These are phyloP conservation scores for Penicillium carneum DNA, from an alignment of 2,329 filamentous ascomycete genomes.

Conservation along the genomic window DNA sequence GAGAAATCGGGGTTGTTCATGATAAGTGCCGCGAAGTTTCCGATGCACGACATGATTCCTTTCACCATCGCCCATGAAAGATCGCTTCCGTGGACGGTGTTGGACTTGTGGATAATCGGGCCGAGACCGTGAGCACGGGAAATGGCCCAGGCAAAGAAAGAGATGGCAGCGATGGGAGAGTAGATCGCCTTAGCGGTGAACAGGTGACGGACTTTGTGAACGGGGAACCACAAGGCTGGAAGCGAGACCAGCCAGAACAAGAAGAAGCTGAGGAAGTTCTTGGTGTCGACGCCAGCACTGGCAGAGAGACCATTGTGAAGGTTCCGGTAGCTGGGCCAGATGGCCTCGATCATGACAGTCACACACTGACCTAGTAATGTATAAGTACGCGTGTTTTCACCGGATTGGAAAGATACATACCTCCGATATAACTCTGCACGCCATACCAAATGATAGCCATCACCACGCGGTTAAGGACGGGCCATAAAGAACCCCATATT, in stretches of 20 bases:
- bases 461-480: slow-evolving; percentile 84
- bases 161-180: slow-evolving; percentile 81
- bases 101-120: slow-evolving; percentile 76
- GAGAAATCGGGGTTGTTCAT: slow-evolving; percentile 82
- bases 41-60: slow-evolving; percentile 86
- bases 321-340: slow-evolving; percentile 70
- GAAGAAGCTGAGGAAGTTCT: slow-evolving; percentile 81
- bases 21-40: slow-evolving; percentile 89
- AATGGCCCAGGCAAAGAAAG: slow-evolving; percentile 87
- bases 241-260: slow-evolving; percentile 83
- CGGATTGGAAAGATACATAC: slow-evolving; percentile 38
- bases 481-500: slow-evolving; percentile 88
- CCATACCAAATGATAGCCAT: slow-evolving; percentile 91
- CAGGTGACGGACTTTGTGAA: slow-evolving; percentile 85
- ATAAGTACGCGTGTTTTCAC: not conserved
- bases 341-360: slow-evolving; percentile 84
- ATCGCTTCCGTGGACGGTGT: slow-evolving; percentile 68
- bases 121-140: slow-evolving; percentile 82
- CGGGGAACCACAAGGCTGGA: slow-evolving; percentile 86
- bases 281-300: slow-evolving; percentile 74
- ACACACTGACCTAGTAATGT: slow-evolving; percentile 71
- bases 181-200: slow-evolving; percentile 90
- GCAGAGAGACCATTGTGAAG: slow-evolving; percentile 72
- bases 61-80: slow-evolving; percentile 83
- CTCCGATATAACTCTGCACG: slow-evolving; percentile 76